Percentiles rank a stretch among this genome's conserved stretches.
phyloP scores from a whole-genome alignment of 108 stramenopile genomes.

The Cafeteria roenbergensis region DNA sequence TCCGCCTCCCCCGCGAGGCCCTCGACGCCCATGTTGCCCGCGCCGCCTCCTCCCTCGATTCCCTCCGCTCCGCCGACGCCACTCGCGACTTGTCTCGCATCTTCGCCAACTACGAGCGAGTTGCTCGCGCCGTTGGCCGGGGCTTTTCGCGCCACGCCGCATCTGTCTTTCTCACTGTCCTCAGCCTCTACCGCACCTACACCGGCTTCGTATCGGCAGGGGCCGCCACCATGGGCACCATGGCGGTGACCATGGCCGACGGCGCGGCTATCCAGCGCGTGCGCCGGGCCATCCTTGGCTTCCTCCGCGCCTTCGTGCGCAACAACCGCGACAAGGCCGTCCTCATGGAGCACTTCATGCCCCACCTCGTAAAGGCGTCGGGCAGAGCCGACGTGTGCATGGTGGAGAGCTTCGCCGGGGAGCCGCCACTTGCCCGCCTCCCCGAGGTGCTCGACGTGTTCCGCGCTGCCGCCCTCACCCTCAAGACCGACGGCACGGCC shows the following conservation, averaged over 20 bases:
- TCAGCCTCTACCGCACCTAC: constrained; percentile 92
- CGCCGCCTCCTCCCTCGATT: constrained; percentile 59
- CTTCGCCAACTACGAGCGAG: constrained; percentile 74
- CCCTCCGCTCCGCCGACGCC: constrained; percentile 65
- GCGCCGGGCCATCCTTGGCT: constrained; percentile 80
- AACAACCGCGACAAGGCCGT: constrained; percentile 47
- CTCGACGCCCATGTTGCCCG: constrained; percentile 75
- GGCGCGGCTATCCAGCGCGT: constrained; percentile 85
- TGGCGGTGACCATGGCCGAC: constrained; percentile 68
- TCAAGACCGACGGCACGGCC: constrained; percentile 43
- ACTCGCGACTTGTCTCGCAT: constrained; percentile 86
- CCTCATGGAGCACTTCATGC: constrained; percentile 77
- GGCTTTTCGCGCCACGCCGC: constrained; percentile 80
- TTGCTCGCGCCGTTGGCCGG: constrained; percentile 74
- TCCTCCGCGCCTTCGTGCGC: constrained; percentile 80
- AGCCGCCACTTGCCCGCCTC: constrained; percentile 48
- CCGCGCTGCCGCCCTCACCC: constrained; percentile 71
- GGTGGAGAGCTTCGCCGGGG: constrained; percentile 64
- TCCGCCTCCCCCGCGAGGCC: constrained; percentile 76
- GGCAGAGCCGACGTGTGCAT: constrained; percentile 75
- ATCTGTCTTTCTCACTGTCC: constrained; percentile 83
- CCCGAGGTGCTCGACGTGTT: constrained; percentile 84
- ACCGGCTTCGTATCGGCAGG: constrained; percentile 76
- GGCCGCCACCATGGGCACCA: constrained; percentile 69
- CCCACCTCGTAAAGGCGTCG: constrained; percentile 81